phyloP scores from a whole-genome alignment of 2,329 filamentous ascomycete species.

The Diplodia seriata region DNA sequence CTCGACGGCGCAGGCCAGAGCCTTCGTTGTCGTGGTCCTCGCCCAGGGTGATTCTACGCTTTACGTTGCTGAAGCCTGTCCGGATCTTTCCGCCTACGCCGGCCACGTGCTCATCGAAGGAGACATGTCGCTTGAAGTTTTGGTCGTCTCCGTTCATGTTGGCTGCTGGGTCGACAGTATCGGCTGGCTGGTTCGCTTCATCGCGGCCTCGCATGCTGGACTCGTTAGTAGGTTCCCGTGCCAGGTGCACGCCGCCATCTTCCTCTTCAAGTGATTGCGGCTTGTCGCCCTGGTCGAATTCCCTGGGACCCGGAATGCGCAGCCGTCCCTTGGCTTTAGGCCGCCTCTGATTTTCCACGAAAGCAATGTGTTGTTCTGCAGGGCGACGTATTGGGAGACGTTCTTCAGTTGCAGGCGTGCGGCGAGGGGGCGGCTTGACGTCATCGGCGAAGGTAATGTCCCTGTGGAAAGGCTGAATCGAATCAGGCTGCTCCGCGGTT shows the following conservation, averaged over 20 bases:
- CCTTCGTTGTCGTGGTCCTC: constrained; percentile 53
- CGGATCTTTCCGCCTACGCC: constrained; percentile 7
- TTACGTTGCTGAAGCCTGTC: constrained; percentile 12
- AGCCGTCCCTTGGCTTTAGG: constrained; percentile 74
- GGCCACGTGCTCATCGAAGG: constrained; percentile 62
- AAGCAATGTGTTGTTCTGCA: constrained; percentile 83
- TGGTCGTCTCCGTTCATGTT: constrained; percentile 50
- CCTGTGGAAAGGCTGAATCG: constrained; percentile 43
- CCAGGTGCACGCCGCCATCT: constrained; percentile 43
- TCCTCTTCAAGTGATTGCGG: constrained; percentile 66
- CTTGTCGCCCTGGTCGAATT: constrained; percentile 81
- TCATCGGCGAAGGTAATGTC: constrained; percentile 74
- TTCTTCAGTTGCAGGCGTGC: constrained; percentile 57
- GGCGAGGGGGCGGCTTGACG: constrained; percentile 65
- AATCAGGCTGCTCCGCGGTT: constrained; percentile 7
- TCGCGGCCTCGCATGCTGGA: constrained; percentile 55
- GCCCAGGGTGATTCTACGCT: constrained; percentile 14
- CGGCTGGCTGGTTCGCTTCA: constrained; percentile 30
- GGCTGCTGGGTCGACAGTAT: constrained; percentile 34
- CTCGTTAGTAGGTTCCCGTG: constrained; percentile 36
- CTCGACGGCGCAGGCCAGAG: constrained; percentile 50
- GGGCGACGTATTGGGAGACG: constrained; percentile 61
- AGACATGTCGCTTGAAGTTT: constrained; percentile 63
- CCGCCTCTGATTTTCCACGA: constrained; percentile 83
- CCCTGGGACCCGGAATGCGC: constrained; percentile 88